These are phyloP conservation scores for Cordia subcordata DNA, from an alignment of 257 asterid genomes.

Conservation along the genomic window DNA sequence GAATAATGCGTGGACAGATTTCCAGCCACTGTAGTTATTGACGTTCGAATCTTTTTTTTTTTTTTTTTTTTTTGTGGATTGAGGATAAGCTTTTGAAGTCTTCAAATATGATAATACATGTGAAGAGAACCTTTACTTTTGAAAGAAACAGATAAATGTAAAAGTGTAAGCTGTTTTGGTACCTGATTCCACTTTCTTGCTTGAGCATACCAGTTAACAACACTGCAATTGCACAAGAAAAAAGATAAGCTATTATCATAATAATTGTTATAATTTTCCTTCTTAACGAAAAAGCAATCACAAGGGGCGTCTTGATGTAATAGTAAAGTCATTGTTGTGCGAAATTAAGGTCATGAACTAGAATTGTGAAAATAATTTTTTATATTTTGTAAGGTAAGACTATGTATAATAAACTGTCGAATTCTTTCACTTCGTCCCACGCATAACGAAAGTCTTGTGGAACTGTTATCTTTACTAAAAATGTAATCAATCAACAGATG, in stretches of 20 bases:
- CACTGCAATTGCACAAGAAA: conserved; percentile 37
- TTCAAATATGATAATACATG: neutral
- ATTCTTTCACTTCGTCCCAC: too few species aligned
- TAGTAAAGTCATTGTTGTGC: too few species aligned
- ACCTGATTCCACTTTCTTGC: conserved; percentile 95
- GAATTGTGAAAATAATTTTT: too few species aligned
- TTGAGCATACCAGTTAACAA: conserved; percentile 69
- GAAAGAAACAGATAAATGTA: conserved; percentile 13
- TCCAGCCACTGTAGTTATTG: conserved; percentile 21
- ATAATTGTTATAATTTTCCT: too few species aligned
- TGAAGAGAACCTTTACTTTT: neutral
- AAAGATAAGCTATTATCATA: neutral
- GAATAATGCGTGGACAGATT: conserved; percentile 2
- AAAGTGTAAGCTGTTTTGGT: conserved; percentile 13
- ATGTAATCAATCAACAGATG: neutral
- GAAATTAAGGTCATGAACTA: too few species aligned
- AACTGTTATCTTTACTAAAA: too few species aligned
- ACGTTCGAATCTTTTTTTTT: neutral
- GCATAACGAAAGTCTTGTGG: too few species aligned
- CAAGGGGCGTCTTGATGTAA: too few species aligned
- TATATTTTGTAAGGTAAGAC: too few species aligned
- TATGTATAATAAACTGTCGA: too few species aligned
- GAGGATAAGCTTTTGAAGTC: neutral
- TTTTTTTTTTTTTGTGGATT: too few species aligned
- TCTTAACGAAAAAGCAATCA: too few species aligned